These are phyloP conservation scores for Aspergillus egyptiacus DNA, from an alignment of 495 filamentous ascomycete species.

Conservation along the genomic window DNA sequence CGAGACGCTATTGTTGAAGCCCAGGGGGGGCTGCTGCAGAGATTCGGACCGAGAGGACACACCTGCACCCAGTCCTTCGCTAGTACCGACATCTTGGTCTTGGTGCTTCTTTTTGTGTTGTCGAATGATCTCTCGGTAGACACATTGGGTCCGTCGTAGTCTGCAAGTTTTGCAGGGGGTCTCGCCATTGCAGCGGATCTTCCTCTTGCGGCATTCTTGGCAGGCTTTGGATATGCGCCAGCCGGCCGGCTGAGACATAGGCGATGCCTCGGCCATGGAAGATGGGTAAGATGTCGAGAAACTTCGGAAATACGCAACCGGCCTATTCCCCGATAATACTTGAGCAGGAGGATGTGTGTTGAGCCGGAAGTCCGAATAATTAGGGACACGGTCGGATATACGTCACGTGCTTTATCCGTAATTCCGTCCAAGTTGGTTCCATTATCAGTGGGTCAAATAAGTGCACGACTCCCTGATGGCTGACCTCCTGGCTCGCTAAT, in stretches of 20 bases:
- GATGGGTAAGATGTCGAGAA: too few relatives aligned
- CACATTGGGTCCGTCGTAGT: conserved; percentile 28
- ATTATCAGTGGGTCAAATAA: background rate
- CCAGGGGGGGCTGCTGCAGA: conserved; percentile 18
- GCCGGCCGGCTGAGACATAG: conserved; percentile 15
- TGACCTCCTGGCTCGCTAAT: background rate
- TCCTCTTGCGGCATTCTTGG: conserved; percentile 40
- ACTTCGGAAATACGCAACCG: too few relatives aligned
- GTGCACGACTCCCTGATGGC: too few relatives aligned
- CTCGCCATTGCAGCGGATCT: conserved; percentile 40
- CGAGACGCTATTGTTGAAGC: conserved; percentile 38
- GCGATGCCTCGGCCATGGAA: conserved; percentile 26
- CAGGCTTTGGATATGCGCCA: conserved; percentile 42
- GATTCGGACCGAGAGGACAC: conserved; percentile 13
- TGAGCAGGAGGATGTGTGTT: background rate
- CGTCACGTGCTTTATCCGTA: conserved; percentile 12
- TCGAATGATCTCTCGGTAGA: conserved; percentile 38
- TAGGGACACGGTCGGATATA: conserved; percentile 5
- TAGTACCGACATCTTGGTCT: background rate
- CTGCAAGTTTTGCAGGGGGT: conserved; percentile 42
- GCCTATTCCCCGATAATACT: too few relatives aligned
- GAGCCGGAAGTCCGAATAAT: background rate
- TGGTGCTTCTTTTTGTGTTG: conserved; percentile 35
- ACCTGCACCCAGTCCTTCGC: background rate
- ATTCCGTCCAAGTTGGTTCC: background rate